A percentile compares a stretch with the other conserved stretches of the same genome.
Evolutionary conservation across 192 early-diverging fungal genomes (phyloP).

Genomic region (Funneliformis geosporum): DNA sequence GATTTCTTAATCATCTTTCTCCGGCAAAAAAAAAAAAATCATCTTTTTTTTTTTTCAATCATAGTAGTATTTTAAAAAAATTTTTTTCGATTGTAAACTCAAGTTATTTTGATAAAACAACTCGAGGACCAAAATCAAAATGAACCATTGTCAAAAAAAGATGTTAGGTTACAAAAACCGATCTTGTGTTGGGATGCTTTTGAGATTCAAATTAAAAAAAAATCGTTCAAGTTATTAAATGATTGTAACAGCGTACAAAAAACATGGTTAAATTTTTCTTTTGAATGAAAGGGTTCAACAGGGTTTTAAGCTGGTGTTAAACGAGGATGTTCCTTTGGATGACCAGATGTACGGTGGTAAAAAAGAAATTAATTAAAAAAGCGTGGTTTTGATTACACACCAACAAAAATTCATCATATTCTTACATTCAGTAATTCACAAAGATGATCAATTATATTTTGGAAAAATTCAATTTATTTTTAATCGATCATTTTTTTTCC

Average conservation of each 20-base stretch:
- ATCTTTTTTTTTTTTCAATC: too few species aligned
- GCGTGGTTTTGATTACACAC: not conserved
- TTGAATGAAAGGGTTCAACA: not conserved
- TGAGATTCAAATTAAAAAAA: not conserved
- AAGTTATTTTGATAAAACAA: too few species aligned
- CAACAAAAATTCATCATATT: not conserved
- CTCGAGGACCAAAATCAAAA: not conserved
- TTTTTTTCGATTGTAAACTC: too few species aligned
- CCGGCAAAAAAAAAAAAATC: too few species aligned
- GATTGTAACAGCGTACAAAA: not conserved
- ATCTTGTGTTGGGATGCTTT: not conserved
- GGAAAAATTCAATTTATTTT: not conserved
- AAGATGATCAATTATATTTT: not conserved
- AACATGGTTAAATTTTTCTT: not conserved
- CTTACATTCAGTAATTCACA: not conserved
- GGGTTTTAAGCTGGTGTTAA: not conserved
- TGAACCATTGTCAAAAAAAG: not conserved
- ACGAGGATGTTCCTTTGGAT: not conserved
- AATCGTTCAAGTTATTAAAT: not conserved
- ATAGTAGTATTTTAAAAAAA: too few species aligned
- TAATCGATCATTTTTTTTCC: not conserved
- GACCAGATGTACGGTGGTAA: not conserved
- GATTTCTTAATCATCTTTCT: not conserved
- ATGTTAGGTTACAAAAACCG: not conserved
- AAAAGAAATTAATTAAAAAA: not conserved